A percentile compares a stretch with the other conserved stretches of the same genome.
Conservation (phyloP, 768 basidiomycete species). For the Suillus clintonianus region DNA sequence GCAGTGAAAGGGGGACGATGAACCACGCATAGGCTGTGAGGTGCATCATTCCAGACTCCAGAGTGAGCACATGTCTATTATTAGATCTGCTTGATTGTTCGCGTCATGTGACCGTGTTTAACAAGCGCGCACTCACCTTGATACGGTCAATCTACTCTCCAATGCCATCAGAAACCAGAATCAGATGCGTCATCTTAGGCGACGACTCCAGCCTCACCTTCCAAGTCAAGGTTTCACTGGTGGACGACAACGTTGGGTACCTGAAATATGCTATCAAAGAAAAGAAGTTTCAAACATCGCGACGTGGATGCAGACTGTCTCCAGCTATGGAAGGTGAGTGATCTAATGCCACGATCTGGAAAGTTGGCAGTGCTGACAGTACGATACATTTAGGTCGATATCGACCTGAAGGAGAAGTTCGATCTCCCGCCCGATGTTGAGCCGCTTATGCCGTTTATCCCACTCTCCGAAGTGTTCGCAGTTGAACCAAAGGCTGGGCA, state of each 20-base stretch:
- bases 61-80: too few species aligned
- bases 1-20: neutral
- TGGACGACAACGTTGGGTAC: neutral
- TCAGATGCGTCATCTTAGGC: constrained; percentile 1
- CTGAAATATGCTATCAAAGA: neutral
- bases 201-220: neutral
- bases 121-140: too few species aligned
- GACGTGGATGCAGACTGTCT: neutral
- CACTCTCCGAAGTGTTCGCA: neutral
- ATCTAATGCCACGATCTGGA: neutral
- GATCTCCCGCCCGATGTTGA: too few species aligned
- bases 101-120: too few species aligned
- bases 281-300: neutral
- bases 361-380: neutral
- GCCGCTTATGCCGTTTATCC: too few species aligned
- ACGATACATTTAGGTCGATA: neutral
- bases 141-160: too few species aligned
- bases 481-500: too few species aligned
- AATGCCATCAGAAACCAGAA: too few species aligned
- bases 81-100: too few species aligned
- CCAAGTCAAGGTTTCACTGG: neutral
- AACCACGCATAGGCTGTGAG: neutral
- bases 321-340: constrained; percentile 3
- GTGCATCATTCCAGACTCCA: too few species aligned
- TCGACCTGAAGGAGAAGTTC: neutral